Evolutionary conservation across 768 basidiomycete genomes (phyloP).

Genomic region (Russula sp.): DNA sequence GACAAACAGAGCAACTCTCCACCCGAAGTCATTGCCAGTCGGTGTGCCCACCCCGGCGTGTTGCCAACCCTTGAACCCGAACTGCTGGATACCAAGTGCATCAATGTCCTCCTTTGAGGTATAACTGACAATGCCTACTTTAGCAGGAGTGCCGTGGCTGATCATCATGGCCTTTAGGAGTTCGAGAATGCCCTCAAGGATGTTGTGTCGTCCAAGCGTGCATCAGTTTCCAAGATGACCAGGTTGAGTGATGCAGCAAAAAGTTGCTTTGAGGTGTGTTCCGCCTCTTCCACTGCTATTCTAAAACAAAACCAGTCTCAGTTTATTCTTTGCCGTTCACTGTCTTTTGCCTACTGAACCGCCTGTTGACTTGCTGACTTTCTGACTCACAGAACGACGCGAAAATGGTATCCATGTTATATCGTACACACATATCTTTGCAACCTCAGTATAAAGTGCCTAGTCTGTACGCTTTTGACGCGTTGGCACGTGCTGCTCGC

Average conservation of each 20-base stretch:
- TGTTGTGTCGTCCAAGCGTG: constrained; percentile 74
- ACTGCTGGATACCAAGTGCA: constrained; percentile 8
- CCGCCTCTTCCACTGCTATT: not conserved
- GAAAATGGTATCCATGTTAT: constrained; percentile 82
- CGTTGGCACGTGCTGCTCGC: constrained; percentile 81
- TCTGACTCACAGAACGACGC: constrained; percentile 67
- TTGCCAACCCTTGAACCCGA: not conserved
- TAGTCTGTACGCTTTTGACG: constrained; percentile 93
- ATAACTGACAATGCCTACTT: not conserved
- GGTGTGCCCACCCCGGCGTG: not conserved
- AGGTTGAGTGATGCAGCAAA: constrained; percentile 72
- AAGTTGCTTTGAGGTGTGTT: constrained; percentile 70
- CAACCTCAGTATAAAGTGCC: constrained; percentile 67
- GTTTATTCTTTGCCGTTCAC: constrained; percentile 10
- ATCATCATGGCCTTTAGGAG: constrained; percentile 45
- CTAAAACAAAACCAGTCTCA: not conserved
- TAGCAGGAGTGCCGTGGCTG: not conserved
- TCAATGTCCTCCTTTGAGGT: constrained; percentile 34
- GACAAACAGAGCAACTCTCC: constrained; percentile 19
- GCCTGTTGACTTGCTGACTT: not conserved
- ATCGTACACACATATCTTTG: constrained; percentile 83
- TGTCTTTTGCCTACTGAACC: constrained; percentile 1
- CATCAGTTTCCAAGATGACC: constrained; percentile 85
- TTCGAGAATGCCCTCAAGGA: constrained; percentile 81
- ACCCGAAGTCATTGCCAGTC: not conserved